phyloP scores from a whole-genome alignment of 257 asterid species.

The Solanum bulbocastanum region DNA sequence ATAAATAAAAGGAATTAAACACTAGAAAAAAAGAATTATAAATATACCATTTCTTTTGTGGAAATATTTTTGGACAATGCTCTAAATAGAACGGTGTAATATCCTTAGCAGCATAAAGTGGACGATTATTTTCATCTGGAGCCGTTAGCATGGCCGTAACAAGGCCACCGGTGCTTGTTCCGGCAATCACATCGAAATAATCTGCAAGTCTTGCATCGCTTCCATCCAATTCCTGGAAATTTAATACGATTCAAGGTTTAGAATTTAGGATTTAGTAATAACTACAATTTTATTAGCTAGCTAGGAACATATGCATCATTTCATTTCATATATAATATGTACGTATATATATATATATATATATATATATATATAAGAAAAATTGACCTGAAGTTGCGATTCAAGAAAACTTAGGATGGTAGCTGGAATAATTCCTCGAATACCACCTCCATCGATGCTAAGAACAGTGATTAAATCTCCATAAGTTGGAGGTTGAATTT shows the following conservation, averaged over 20 bases:
- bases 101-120: conserved; percentile 46
- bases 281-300: too few species aligned
- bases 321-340: not conserved
- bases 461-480: conserved; percentile 35
- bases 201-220: conserved; percentile 49
- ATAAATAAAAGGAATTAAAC: not conserved
- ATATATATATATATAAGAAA: not conserved
- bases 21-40: too few species aligned
- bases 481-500: conserved; percentile 28
- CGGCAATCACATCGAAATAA: conserved; percentile 56
- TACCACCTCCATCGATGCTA: conserved; percentile 58
- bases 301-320: too few species aligned
- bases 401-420: conserved; percentile 32
- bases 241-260: not conserved
- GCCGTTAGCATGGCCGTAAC: conserved; percentile 52
- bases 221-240: conserved; percentile 38
- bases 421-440: conserved; percentile 48
- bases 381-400: conserved; percentile 31
- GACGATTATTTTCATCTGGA: conserved; percentile 41
- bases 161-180: conserved; percentile 64
- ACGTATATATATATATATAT: not conserved
- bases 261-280: too few species aligned
- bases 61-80: conserved; percentile 32
- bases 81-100: conserved; percentile 36
- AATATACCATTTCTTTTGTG: conserved; percentile 3